phyloP scores from a whole-genome alignment of 2,329 filamentous ascomycete genomes.

The Colletotrichum acutatum region DNA sequence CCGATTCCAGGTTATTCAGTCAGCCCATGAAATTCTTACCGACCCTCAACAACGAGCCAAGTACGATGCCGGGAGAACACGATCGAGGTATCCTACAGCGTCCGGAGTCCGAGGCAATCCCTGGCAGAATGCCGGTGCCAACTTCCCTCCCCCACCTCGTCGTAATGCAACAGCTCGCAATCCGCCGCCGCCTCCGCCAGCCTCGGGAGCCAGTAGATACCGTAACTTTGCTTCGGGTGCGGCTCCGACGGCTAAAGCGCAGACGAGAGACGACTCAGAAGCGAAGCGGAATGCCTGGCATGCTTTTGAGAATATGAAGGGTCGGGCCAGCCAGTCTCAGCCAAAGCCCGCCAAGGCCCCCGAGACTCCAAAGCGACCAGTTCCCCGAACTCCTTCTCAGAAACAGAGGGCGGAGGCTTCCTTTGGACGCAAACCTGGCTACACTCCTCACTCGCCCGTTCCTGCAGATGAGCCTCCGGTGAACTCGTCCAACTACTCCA shows the following conservation, averaged over 20 bases:
- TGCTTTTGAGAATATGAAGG: conserved; percentile 56
- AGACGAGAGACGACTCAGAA: conserved; percentile 44
- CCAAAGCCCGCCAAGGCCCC: conserved; percentile 37
- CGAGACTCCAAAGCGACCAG: conserved; percentile 49
- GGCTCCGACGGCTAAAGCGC: conserved; percentile 55
- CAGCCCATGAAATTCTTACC: conserved; percentile 80
- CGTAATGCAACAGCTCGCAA: conserved; percentile 47
- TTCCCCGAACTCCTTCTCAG: conserved; percentile 62
- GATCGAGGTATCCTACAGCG: conserved; percentile 54
- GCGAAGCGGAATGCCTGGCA: conserved; percentile 53
- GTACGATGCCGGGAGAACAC: conserved; percentile 61
- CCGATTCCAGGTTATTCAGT: conserved; percentile 88
- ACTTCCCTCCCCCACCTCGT: conserved; percentile 63
- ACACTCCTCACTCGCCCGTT: conserved; percentile 59
- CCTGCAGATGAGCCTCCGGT: conserved; percentile 65
- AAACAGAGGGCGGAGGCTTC: conserved; percentile 65
- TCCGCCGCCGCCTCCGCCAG: conserved; percentile 34
- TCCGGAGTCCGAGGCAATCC: conserved; percentile 69
- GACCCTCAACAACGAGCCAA: conserved; percentile 62
- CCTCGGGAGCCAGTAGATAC: conserved; percentile 59
- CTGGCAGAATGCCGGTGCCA: conserved; percentile 60
- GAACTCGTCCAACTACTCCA: conserved; percentile 61
- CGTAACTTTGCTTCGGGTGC: conserved; percentile 54
- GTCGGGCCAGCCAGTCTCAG: conserved; percentile 46
- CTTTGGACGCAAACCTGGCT: conserved; percentile 64